Base-by-base conservation (phyloP, 768 basidiomycete species). In the Mycena rebaudengoi region DNA sequence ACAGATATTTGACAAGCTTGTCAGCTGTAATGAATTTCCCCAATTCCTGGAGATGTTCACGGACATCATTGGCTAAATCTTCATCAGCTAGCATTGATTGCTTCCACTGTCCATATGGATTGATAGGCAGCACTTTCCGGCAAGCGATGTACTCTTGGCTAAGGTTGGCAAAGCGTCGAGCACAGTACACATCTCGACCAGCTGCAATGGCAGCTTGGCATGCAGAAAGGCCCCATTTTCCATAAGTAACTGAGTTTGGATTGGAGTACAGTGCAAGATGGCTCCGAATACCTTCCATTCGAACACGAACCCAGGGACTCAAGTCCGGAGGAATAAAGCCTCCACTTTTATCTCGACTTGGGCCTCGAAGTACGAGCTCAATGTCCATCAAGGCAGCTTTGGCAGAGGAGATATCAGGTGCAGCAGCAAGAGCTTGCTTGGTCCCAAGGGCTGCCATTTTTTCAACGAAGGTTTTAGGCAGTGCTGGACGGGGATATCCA, bases 81-180 rank as follows among this genome's bases (percentile, higher is more conserved):
- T 70, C 67, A n/a, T 71, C 61, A 5, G 72, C 64, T 37, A 69
- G 61, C n/a, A 35, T 14, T 10, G 68, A 64, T 11, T 46, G 18
- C 7, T 52, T 54, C 60, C 60, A 62, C 11, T 28, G 18, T 13
- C 62, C 62, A 32, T 51, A 64, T 12, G 40, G 50, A 49, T 67
- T 45, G 10, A 37, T 55, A 20, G 62, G 66, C 21, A 59, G 46
- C 10, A 60, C 52, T 5, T 20, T 43, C 4, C 45, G 39, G 41
- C 43, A 49, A 28, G n/a, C 10, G 41, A 33, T 52, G 55, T n/a
- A 69, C 43, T 26, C 23, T 12, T 52, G 37, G 7, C 26, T 26
- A 4, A 41, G n/a, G 16, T 4, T 67, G 48, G 25, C 23, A 21
- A 60, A 30, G 45, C 16, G 5, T 5, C 56, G 56, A 6, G 39